A percentile compares a stretch with the other conserved stretches of the same genome.
Evolutionary conservation across 495 filamentous ascomycete genomes (phyloP).

Genomic region (Neurospora hispaniola): DNA sequence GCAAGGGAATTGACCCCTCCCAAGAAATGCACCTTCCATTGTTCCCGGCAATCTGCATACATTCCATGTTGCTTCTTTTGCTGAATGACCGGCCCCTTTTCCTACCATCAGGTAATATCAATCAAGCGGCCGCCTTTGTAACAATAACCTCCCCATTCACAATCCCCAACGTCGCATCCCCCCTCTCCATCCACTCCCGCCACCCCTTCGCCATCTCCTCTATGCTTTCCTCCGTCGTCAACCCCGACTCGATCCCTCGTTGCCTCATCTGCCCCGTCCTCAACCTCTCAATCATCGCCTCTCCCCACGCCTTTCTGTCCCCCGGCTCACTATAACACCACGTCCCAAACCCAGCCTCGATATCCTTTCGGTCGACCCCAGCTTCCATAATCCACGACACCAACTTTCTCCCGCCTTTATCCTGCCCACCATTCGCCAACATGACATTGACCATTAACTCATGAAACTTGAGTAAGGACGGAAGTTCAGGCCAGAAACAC

Average conservation of each 20-base stretch:
- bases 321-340: constrained; percentile 26
- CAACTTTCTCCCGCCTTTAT: constrained; percentile 26
- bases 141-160: constrained; percentile 34
- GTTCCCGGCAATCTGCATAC: too few relatives aligned
- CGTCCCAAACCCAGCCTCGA: constrained; percentile 26
- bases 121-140: constrained; percentile 7
- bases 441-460: constrained; percentile 18
- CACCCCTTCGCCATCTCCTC: constrained; percentile 35
- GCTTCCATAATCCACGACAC: constrained; percentile 33
- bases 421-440: constrained; percentile 21
- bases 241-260: constrained; percentile 21
- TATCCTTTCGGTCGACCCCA: constrained; percentile 25
- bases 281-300: constrained; percentile 22
- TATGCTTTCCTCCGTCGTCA: constrained; percentile 25
- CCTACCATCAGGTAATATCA: too few relatives aligned
- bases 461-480: constrained; percentile 26
- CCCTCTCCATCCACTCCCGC: constrained; percentile 28
- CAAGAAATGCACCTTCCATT: too few relatives aligned
- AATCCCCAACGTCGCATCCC: constrained; percentile 27
- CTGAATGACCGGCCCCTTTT: too few relatives aligned
- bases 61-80: too few relatives aligned
- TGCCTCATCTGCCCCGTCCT: constrained; percentile 19
- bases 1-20: too few relatives aligned
- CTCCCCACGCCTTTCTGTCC: constrained; percentile 27
- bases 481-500: constrained; percentile 25